Conservation (phyloP, 2,329 filamentous ascomycete species). For the Colletotrichum graminicola region DNA sequence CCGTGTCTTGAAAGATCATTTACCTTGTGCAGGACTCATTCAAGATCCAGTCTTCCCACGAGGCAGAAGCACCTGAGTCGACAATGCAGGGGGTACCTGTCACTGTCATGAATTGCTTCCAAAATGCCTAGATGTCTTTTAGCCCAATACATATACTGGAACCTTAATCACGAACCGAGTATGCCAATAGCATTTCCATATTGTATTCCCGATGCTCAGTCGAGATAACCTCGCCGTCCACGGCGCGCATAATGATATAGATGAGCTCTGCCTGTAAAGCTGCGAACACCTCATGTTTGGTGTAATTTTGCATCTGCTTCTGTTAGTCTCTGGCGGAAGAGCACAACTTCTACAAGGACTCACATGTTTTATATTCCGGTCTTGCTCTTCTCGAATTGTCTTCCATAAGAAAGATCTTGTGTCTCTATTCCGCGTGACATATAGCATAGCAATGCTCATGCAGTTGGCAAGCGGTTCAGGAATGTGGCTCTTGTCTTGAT, state of each 20-base stretch:
- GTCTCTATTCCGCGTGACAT: constrained; percentile 23
- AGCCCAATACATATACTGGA: no score
- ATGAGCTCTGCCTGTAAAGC: constrained; percentile 34
- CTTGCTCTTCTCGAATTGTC: constrained; percentile 27
- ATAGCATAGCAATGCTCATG: constrained; percentile 33
- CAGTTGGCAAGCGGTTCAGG: constrained; percentile 32
- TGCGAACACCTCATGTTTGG: constrained; percentile 21
- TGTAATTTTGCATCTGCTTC: constrained; percentile 7
- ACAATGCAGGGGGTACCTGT: neutral
- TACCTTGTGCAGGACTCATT: constrained; percentile 32
- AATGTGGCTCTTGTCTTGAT: constrained; percentile 22
- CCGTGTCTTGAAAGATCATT: neutral
- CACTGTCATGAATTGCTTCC: constrained; percentile 9
- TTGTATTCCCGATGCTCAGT: constrained; percentile 18
- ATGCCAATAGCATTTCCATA: constrained; percentile 24
- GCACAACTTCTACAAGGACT: neutral
- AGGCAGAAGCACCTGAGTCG: neutral
- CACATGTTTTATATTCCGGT: constrained; percentile 24
- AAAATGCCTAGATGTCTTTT: neutral
- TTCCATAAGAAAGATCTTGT: constrained; percentile 31
- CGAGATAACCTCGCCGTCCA: constrained; percentile 12
- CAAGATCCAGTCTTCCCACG: constrained; percentile 34
- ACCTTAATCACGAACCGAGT: constrained; percentile 5
- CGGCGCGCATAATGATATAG: constrained; percentile 38
- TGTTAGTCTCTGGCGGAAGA: neutral